Base-by-base conservation (phyloP, 2,329 filamentous ascomycete species). In the Calycina herbarum region DNA sequence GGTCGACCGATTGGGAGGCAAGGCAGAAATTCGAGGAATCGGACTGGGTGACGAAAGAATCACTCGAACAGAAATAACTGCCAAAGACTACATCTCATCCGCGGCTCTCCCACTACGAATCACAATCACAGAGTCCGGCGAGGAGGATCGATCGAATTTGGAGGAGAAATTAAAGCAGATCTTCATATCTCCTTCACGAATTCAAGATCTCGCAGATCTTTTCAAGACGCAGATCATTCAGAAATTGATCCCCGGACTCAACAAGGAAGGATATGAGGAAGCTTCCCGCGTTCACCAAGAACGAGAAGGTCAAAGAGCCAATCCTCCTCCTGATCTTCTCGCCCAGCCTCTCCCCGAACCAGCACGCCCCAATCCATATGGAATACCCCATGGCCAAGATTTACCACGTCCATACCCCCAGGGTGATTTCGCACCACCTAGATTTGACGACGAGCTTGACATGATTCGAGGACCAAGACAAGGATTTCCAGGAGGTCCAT, bases 391-490 rank as follows among this genome's bases (percentile, higher is more conserved):
- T 42, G 86, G 84, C 11, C 84, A 81, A 20, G 85, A 85, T 15
- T 87, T 84, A 0, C 82, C 85, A 54, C 82, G 82, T 24, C 91
- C 91, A 0, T 75, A 87, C 17, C 93, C 94, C 0, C 79, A 84
- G 0, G 88, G 83, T 10, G 91, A 94, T 70, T 93, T 96, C 70
- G 87, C 90, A 0, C 94, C 94, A 0, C 95, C 95, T 0, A 92
- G 87, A 24, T 98, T 98, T 70, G 95, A 98, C 70, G 94, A 99
- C 76, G 93, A 97, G 74, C 89, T 93, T 73, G 92, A 97, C 68
- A 84, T 97, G 66, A 88, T 91, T 67, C 83, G 88, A 0, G 48
- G 48, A 54, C 91, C 88, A 0, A 83, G 85, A 2, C 85, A 88
- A 10, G 82, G 83, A 57, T 71, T 76, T 70, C 69, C 75, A 54